Percentiles rank a stretch among this genome's conserved stretches.
Conservation (phyloP, 495 filamentous ascomycete species). For the Paragyromitra xinjiangensis region DNA sequence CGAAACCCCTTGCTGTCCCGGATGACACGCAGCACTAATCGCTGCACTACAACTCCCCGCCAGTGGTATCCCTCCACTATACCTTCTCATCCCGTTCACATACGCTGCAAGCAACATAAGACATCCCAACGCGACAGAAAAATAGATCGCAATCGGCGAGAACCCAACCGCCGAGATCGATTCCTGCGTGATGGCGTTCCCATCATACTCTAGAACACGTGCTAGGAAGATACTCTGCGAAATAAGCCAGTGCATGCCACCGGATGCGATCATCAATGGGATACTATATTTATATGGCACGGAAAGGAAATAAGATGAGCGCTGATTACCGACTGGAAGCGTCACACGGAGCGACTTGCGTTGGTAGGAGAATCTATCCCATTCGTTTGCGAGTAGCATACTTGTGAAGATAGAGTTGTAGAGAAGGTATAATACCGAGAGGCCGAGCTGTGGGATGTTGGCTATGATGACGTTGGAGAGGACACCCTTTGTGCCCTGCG, state of each 20-base stretch:
- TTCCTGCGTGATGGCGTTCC: too few species aligned
- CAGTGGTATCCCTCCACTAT: constrained; percentile 12
- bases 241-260: constrained; percentile 60
- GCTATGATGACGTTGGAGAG: background rate
- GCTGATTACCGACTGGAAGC: constrained; percentile 57
- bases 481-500: background rate
- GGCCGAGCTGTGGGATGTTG: background rate
- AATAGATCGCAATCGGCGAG: background rate
- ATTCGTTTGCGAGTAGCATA: constrained; percentile 61
- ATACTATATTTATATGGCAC: constrained; percentile 60
- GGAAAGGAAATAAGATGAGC: constrained; percentile 59
- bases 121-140: background rate
- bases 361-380: constrained; percentile 48
- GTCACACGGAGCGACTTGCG: constrained; percentile 61
- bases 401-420: constrained; percentile 60
- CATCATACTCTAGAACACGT: constrained; percentile 26
- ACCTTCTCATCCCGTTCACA: background rate
- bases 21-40: constrained; percentile 42
- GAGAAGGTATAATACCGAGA: constrained; percentile 59
- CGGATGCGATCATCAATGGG: constrained; percentile 54
- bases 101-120: background rate
- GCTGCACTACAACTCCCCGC: constrained; percentile 23
- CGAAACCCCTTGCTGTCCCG: background rate
- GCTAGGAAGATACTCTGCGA: constrained; percentile 61
- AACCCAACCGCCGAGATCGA: background rate